A percentile compares a stretch with the other conserved stretches of the same genome.
phyloP scores from a whole-genome alignment of 495 filamentous ascomycete species.

The Trichoderma virens region DNA sequence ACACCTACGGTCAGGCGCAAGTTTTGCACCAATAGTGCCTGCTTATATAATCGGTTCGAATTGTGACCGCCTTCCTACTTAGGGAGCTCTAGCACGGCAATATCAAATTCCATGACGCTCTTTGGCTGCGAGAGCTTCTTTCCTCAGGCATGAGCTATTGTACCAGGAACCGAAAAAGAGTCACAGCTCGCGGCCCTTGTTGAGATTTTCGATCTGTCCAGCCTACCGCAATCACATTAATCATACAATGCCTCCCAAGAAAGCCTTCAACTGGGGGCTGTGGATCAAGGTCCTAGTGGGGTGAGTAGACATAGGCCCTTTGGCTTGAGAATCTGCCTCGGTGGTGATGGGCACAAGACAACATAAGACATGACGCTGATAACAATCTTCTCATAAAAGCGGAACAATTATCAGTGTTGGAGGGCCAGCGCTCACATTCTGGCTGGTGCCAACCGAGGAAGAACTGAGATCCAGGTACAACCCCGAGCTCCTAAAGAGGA shows the following conservation, averaged over 20 bases:
- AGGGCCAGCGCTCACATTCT: conserved; percentile 76
- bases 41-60: not conserved
- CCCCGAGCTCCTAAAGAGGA: conserved; percentile 80
- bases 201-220: too few relatives aligned
- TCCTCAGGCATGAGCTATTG: not conserved
- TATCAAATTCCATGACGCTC: not conserved
- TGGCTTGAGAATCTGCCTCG: not conserved
- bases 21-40: too few relatives aligned
- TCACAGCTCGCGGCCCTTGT: not conserved
- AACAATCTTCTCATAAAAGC: conserved; percentile 32
- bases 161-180: not conserved
- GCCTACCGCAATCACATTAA: not conserved
- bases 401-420: conserved; percentile 63
- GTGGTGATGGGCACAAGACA: too few relatives aligned
- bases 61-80: not conserved
- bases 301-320: conserved; percentile 16
- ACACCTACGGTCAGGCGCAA: too few relatives aligned
- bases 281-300: conserved; percentile 27
- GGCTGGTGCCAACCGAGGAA: conserved; percentile 77
- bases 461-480: conserved; percentile 90
- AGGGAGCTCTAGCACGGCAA: not conserved
- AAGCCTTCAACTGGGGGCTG: conserved; percentile 29
- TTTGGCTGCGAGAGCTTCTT: not conserved
- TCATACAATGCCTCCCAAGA: conserved; percentile 20
- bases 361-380: not conserved